Evolutionary conservation across 1,284 basidiomycete species (phyloP).

Genomic region (Salmacisia buchloeana): DNA sequence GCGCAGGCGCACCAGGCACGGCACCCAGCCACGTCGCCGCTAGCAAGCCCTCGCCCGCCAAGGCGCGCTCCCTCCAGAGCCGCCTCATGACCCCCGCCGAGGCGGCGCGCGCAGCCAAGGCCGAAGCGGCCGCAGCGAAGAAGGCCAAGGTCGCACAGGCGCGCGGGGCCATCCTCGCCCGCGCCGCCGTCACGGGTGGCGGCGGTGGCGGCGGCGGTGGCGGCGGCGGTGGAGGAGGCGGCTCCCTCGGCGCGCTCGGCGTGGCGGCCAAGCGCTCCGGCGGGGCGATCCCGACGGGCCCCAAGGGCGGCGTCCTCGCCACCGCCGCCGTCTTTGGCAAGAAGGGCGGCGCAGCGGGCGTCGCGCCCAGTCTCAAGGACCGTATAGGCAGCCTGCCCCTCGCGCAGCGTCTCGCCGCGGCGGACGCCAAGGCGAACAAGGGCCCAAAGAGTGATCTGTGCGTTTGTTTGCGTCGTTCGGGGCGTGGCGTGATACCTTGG

Average conservation of each 20-base stretch:
- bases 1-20: not conserved
- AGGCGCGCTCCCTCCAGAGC: not conserved
- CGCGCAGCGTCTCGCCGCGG: constrained; percentile 12
- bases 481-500: not conserved
- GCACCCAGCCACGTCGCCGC: not conserved
- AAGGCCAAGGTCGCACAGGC: not conserved
- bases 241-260: not conserved
- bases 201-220: too few species aligned
- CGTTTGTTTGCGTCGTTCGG: not conserved
- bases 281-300: not conserved
- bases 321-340: not conserved
- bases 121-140: not conserved
- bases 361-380: constrained; percentile 8
- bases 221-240: too few species aligned
- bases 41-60: not conserved
- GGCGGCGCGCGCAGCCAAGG: not conserved
- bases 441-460: constrained; percentile 12
- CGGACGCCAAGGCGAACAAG: constrained; percentile 5
- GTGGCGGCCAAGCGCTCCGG: not conserved
- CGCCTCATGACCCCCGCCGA: constrained; percentile 6
- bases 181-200: too few species aligned
- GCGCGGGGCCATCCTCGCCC: too few species aligned
- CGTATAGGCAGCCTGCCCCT: constrained; percentile 13
- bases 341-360: not conserved
- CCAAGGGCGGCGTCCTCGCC: not conserved